These are phyloP conservation scores for Yarrowia sp. DNA, from an alignment of 805 yeast species.

Conservation along the genomic window DNA sequence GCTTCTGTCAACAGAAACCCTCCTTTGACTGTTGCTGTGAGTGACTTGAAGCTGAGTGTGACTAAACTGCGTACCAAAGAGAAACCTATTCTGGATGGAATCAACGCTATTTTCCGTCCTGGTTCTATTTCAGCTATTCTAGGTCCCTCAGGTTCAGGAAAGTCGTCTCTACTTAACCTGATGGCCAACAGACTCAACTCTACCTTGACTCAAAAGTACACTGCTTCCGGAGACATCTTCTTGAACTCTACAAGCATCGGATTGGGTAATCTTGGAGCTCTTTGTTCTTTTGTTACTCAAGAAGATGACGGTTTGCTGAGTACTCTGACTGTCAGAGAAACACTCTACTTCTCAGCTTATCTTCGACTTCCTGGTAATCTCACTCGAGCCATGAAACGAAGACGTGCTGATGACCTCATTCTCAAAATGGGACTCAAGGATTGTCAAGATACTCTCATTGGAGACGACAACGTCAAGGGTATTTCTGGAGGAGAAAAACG, in stretches of 20 bases:
- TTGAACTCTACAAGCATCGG: conserved; percentile 42
- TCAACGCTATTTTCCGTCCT: conserved; percentile 53
- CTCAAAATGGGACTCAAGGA: conserved; percentile 66
- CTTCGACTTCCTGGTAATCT: conserved; percentile 53
- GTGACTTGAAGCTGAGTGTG: conserved; percentile 31
- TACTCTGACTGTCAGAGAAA: conserved; percentile 73
- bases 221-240: conserved; percentile 45
- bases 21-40: neutral
- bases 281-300: conserved; percentile 78
- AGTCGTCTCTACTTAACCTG: conserved; percentile 62
- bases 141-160: conserved; percentile 84
- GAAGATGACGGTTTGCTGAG: conserved; percentile 73
- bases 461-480: conserved; percentile 59
- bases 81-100: conserved; percentile 45
- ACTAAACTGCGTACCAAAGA: conserved; percentile 28
- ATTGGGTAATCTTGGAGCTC: conserved; percentile 14
- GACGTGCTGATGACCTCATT: conserved; percentile 56
- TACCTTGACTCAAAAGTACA: conserved; percentile 38
- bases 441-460: conserved; percentile 73
- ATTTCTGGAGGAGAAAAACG: conserved; percentile 80
- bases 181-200: conserved; percentile 58
- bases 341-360: conserved; percentile 67
- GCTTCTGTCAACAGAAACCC: conserved; percentile 29
- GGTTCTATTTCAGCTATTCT: conserved; percentile 66
- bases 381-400: conserved; percentile 46